A percentile compares a stretch with the other conserved stretches of the same genome.
Conservation (phyloP, 1,139 yeast genomes). For the Eremothecium cymbalariae region DNA sequence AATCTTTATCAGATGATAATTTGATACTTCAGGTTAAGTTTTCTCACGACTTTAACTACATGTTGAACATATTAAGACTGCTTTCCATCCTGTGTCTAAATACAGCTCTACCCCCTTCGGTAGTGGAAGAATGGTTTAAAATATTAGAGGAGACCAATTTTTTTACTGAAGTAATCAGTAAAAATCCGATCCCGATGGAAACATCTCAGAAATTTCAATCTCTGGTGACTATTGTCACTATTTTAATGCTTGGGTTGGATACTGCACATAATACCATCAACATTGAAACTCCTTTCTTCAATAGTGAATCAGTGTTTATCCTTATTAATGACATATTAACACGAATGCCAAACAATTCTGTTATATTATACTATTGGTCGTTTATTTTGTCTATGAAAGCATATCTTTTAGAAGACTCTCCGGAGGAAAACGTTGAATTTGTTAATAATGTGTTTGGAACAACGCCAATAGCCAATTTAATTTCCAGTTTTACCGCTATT, state of each 20-base stretch:
- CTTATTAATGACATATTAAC: slow-evolving; percentile 35
- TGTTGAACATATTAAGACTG: slow-evolving; percentile 39
- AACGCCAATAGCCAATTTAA: slow-evolving; percentile 17
- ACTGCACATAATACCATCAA: slow-evolving; percentile 38
- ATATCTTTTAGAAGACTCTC: slow-evolving; percentile 39
- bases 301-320: slow-evolving; percentile 38
- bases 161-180: slow-evolving; percentile 24
- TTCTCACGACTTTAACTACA: slow-evolving; percentile 35
- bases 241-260: slow-evolving; percentile 49
- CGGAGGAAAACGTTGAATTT: slow-evolving; percentile 21
- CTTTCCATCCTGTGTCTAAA: slow-evolving; percentile 33
- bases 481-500: slow-evolving; percentile 35
- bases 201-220: slow-evolving; percentile 39
- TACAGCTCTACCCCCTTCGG: slow-evolving; percentile 28
- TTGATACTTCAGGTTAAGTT: slow-evolving; percentile 31
- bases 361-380: slow-evolving; percentile 65
- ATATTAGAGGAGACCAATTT: slow-evolving; percentile 41
- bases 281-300: slow-evolving; percentile 36
- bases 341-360: slow-evolving; percentile 38
- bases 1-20: slow-evolving; percentile 11
- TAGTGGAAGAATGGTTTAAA: slow-evolving; percentile 49
- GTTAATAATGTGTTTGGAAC: slow-evolving; percentile 25
- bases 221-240: slow-evolving; percentile 42
- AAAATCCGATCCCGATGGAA: slow-evolving; percentile 32
- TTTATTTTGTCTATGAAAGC: slow-evolving; percentile 52